Percentiles rank a stretch among this genome's conserved stretches.
Evolutionary conservation across 352 stramenopile genomes (phyloP).

Genomic region (Pythium dissotocum): DNA sequence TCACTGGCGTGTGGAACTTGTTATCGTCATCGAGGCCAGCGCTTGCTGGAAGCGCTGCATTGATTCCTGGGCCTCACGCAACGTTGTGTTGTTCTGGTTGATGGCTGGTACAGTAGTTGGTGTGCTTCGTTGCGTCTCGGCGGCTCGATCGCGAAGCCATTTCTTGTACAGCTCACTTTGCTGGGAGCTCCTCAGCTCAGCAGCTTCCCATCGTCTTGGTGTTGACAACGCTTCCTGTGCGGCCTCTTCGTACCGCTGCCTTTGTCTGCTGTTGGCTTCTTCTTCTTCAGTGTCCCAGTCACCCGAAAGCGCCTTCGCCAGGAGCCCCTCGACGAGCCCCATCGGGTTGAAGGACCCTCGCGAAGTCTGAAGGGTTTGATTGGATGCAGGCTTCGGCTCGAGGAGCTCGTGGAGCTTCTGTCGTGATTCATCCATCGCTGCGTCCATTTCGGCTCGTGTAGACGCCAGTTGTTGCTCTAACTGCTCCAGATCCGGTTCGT

Average conservation of each 20-base stretch:
- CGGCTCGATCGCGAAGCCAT: conserved; percentile 10
- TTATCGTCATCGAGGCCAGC: conserved; percentile 29
- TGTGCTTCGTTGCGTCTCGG: not conserved
- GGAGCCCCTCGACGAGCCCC: conserved; percentile 10
- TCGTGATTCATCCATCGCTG: conserved; percentile 32
- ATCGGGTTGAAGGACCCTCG: conserved; percentile 2
- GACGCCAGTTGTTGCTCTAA: conserved; percentile 28
- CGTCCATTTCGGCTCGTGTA: conserved; percentile 23
- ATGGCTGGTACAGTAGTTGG: conserved; percentile 21
- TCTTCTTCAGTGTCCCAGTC: not conserved
- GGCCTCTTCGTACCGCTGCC: not conserved
- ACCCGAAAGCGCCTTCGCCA: conserved; percentile 10
- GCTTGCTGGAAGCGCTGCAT: conserved; percentile 47
- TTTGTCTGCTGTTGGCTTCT: not conserved
- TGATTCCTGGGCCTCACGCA: conserved; percentile 40
- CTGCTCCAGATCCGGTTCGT: conserved; percentile 28
- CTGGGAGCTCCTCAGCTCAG: not conserved
- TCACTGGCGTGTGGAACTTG: not conserved
- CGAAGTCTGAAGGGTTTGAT: not conserved
- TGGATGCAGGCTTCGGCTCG: not conserved
- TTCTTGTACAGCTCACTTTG: conserved; percentile 23
- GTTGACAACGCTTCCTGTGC: not conserved
- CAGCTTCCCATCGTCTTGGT: not conserved
- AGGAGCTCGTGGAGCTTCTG: conserved; percentile 17
- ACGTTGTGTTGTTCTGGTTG: conserved; percentile 14